Evolutionary conservation across 1,139 yeast genomes (phyloP).

Genomic region (Magnusiomyces sp.): DNA sequence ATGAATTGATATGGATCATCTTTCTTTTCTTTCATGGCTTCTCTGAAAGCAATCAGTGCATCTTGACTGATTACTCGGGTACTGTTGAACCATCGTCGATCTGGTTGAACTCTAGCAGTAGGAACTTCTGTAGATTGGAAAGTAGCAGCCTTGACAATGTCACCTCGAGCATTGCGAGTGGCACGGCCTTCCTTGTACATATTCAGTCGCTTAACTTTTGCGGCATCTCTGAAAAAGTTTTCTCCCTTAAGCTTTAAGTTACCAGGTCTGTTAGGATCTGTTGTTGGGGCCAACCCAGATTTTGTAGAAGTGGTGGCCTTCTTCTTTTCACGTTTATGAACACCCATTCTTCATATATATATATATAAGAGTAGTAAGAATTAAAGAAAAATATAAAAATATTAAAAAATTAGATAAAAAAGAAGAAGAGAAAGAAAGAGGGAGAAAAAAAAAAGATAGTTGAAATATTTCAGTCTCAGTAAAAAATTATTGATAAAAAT

Average conservation of each 20-base stretch:
- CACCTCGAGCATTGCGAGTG: constrained; percentile 78
- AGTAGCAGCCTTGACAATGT: constrained; percentile 75
- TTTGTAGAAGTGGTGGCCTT: constrained; percentile 61
- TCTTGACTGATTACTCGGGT: constrained; percentile 97
- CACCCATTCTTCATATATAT: constrained; percentile 56
- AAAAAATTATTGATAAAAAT: not conserved
- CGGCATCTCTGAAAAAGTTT: constrained; percentile 88
- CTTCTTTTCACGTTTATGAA: constrained; percentile 75
- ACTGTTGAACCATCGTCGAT: constrained; percentile 95
- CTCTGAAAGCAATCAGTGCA: constrained; percentile 87
- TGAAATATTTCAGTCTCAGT: not conserved
- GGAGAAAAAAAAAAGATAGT: not conserved
- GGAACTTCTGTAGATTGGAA: constrained; percentile 86
- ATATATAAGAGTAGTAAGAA: not conserved
- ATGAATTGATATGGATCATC: constrained; percentile 84
- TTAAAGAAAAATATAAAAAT: constrained; percentile 1
- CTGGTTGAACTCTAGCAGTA: constrained; percentile 89
- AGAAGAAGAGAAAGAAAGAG: constrained; percentile 4
- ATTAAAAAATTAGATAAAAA: constrained; percentile 1
- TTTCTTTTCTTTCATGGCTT: constrained; percentile 83
- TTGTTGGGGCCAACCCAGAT: not conserved
- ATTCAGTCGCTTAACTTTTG: constrained; percentile 77
- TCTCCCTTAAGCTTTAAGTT: constrained; percentile 93
- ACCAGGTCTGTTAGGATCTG: constrained; percentile 35
- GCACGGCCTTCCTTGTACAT: constrained; percentile 94